Evolutionary conservation across 2,329 filamentous ascomycete genomes (phyloP).

Genomic region (Emmonsiellopsis sp.): DNA sequence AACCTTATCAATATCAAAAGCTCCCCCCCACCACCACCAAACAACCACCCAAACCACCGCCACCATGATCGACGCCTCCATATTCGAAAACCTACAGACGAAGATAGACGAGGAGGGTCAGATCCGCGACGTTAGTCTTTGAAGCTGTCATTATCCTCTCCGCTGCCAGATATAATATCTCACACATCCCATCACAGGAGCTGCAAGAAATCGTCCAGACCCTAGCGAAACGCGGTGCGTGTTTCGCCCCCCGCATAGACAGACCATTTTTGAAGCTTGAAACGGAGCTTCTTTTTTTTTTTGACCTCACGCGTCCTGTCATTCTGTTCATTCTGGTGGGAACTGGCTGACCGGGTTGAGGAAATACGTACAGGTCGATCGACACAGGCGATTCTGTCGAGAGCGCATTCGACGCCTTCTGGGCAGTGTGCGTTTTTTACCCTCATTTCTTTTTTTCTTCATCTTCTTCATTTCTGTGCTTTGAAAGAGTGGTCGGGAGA

Average conservation of each 20-base stretch:
- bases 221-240: conserved; percentile 64
- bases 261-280: background rate
- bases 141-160: conserved; percentile 5
- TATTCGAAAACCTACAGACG: conserved; percentile 79
- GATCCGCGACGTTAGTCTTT: conserved; percentile 58
- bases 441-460: background rate
- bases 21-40: background rate
- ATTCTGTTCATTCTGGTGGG: too few species aligned
- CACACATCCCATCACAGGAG: conserved; percentile 40
- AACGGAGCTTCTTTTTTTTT: background rate
- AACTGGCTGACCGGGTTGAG: background rate
- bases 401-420: conserved; percentile 79
- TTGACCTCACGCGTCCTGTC: background rate
- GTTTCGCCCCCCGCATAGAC: background rate
- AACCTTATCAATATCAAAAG: too few species aligned
- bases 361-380: conserved; percentile 51
- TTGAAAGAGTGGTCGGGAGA: too few species aligned
- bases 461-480: too few species aligned
- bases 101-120: conserved; percentile 82
- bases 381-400: conserved; percentile 73
- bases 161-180: conserved; percentile 2
- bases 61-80: conserved; percentile 64
- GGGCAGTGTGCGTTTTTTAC: conserved; percentile 44
- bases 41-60: conserved; percentile 12
- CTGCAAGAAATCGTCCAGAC: conserved; percentile 72